Base-by-base conservation (phyloP, 192 early-diverging fungal genomes). In the Gamsiella multidivaricata region DNA sequence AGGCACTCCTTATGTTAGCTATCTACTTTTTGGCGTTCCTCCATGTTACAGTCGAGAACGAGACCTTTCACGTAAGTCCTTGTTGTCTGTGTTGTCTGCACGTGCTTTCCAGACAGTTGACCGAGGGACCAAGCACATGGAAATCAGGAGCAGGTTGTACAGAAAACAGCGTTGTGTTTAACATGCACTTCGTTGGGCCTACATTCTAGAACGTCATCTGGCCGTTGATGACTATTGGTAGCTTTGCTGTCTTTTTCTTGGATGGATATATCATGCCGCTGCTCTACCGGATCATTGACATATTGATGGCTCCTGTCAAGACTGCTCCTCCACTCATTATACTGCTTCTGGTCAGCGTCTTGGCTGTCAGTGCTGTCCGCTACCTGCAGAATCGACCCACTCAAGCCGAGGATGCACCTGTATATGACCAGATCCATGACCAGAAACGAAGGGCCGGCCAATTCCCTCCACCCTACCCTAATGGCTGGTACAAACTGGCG, bases 21-120 rank as follows among this genome's bases (percentile, higher is more conserved):
- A 76, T 76, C 52, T 76, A 76, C 59, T 76, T 76, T 50, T 57
- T 76, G 65, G 73, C 73, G 15, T 76, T 76, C 45, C 59, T 76
- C 23, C 73, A 76, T 62, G 73, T 76, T 53, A 76, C 73, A 18
- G 57, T 76, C 46, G 73, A 67, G 52, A 76, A 76, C 53, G 73
- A 68, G 29, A 68, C 59, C 29, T 76, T 76, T 34, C 73, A 76
- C 23, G 73, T 68, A 68, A 61, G 73, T 59, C 23, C 12, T 43
- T 12, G 2, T 45, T n/a, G n/a, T n/a, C n/a, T n/a, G n/a, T n/a
- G n/a, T n/a, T n/a, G n/a, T n/a, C n/a, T n/a, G n/a, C n/a, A n/a
- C n/a, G n/a, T n/a, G n/a, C n/a, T n/a, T n/a, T n/a, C n/a, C n/a
- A n/a, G n/a, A n/a, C n/a, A n/a, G n/a, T n/a, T n/a, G n/a, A n/a